Evolutionary conservation across 2,329 filamentous ascomycete species (phyloP).

Genomic region (Cryphonectria nitschkei): DNA sequence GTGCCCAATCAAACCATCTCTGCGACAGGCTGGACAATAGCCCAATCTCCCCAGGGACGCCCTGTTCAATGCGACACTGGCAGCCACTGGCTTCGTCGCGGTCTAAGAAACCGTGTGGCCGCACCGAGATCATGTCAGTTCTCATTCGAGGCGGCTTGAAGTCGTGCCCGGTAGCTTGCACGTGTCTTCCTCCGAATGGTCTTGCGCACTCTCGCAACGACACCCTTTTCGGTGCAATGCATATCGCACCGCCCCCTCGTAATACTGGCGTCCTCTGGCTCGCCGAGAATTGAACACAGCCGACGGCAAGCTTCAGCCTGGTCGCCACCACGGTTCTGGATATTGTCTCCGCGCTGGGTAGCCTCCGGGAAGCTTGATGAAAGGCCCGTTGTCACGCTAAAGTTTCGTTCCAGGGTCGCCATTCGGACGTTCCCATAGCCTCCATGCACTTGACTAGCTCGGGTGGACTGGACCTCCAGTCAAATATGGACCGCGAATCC

Average conservation of each 20-base stretch:
- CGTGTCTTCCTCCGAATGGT: neutral
- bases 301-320: neutral
- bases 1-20: slow-evolving; percentile 11
- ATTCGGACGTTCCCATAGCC: slow-evolving; percentile 45
- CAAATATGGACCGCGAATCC: slow-evolving; percentile 37
- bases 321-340: neutral
- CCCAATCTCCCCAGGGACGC: slow-evolving; percentile 21
- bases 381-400: neutral
- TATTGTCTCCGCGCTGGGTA: neutral
- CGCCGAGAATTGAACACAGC: neutral
- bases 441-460: slow-evolving; percentile 53
- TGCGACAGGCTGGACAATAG: slow-evolving; percentile 14
- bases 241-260: slow-evolving; percentile 1
- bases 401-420: slow-evolving; percentile 46
- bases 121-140: neutral
- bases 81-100: neutral
- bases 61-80: slow-evolving; percentile 10
- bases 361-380: neutral
- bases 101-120: neutral
- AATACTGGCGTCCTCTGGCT: neutral
- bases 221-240: slow-evolving; percentile 6
- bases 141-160: neutral
- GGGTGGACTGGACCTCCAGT: slow-evolving; percentile 48
- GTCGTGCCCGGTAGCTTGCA: neutral
- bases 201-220: neutral